Percentiles rank a stretch among this genome's conserved stretches.
phyloP scores from a whole-genome alignment of 2,329 filamentous ascomycete species.

The Apiospora kogelbergensis region DNA sequence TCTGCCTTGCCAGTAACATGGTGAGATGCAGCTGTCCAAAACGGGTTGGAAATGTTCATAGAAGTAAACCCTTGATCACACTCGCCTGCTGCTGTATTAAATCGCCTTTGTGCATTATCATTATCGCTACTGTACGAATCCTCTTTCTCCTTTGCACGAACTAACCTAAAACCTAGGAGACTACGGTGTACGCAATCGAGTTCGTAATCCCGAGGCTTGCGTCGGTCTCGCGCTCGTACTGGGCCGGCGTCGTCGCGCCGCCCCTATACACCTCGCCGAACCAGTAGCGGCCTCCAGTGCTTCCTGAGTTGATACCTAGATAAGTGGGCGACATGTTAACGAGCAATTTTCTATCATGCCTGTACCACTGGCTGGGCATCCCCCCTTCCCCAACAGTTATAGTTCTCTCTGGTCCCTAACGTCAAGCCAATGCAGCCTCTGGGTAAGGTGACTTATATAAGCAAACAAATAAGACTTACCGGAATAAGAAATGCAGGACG shows the following conservation, averaged over 20 bases:
- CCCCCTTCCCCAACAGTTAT: too few relatives aligned
- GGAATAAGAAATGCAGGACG: slow-evolving; percentile 7
- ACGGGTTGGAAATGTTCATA: neutral
- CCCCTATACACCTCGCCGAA: slow-evolving; percentile 11
- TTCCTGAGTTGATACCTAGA: slow-evolving; percentile 1
- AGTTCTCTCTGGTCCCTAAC: too few relatives aligned
- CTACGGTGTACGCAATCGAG: slow-evolving; percentile 11
- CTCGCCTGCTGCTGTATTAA: neutral
- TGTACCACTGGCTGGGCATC: too few relatives aligned
- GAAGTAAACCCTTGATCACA: neutral
- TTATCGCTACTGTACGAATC: neutral
- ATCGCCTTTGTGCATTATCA: neutral
- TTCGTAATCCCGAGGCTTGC: neutral
- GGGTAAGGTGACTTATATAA: too few relatives aligned
- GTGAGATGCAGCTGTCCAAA: neutral
- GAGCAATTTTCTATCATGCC: too few relatives aligned
- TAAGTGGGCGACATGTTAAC: neutral
- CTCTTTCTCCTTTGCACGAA: too few relatives aligned
- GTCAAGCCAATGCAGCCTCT: too few relatives aligned
- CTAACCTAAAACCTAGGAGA: neutral
- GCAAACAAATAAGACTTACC: neutral
- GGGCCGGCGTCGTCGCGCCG: slow-evolving; percentile 1
- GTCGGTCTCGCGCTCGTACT: neutral
- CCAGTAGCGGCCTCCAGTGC: slow-evolving; percentile 10
- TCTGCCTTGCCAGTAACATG: neutral